Evolutionary conservation across 1,139 yeast species (phyloP).

Genomic region (Geotrichum fermentans): DNA sequence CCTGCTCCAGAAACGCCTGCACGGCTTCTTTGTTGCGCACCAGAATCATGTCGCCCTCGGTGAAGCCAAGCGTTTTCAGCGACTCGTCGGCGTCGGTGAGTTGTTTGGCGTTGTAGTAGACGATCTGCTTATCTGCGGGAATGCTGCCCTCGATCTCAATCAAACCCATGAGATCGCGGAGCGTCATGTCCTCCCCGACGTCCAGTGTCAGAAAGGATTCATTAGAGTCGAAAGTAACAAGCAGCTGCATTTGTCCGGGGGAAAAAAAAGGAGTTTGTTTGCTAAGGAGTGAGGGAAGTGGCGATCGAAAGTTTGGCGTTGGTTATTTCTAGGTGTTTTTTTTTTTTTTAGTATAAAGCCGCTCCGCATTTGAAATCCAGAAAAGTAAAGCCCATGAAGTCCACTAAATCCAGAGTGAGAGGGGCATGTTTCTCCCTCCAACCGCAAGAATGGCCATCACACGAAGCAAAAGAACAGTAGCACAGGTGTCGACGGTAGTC

Average conservation of each 20-base stretch:
- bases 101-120: conserved; percentile 45
- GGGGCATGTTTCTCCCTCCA: too few relatives aligned
- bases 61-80: conserved; percentile 46
- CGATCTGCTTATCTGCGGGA: conserved; percentile 44
- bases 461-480: too few relatives aligned
- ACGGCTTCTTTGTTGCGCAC: conserved; percentile 26
- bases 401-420: too few relatives aligned
- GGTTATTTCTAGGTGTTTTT: too few relatives aligned
- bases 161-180: conserved; percentile 70
- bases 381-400: too few relatives aligned
- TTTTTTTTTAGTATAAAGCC: too few relatives aligned
- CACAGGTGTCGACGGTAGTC: too few relatives aligned
- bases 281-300: conserved; percentile 19
- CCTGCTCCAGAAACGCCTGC: conserved; percentile 11
- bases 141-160: conserved; percentile 69
- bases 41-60: conserved; percentile 56
- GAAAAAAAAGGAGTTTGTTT: conserved; percentile 21
- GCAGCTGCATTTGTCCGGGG: conserved; percentile 33
- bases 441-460: too few relatives aligned
- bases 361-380: too few relatives aligned
- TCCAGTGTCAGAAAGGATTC: conserved; percentile 45
- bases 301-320: background rate
- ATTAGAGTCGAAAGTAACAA: conserved; percentile 23
- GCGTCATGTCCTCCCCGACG: conserved; percentile 56
- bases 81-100: conserved; percentile 38